Evolutionary conservation across 116 monocot species (phyloP), one percentile per base, ranked within the genome.

Genomic region (Trichopus zeylanicus): DNA sequence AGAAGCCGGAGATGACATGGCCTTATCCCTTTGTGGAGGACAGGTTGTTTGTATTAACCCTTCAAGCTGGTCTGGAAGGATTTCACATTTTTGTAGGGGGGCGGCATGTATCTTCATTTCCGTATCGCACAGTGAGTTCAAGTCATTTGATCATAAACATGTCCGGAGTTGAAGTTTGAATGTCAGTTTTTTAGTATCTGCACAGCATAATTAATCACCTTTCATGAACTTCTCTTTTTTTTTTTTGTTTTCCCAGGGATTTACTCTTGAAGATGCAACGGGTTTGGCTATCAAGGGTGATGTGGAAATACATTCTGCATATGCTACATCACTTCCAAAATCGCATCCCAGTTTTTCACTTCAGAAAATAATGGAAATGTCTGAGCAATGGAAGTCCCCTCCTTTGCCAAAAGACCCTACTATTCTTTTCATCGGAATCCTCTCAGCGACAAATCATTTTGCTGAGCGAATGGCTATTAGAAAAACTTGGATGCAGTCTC

Each of bases 191-290:
- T n/a, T n/a, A n/a, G n/a, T n/a, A n/a, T n/a, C n/a, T n/a, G n/a
- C n/a, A n/a, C n/a, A n/a, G n/a, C n/a, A n/a, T n/a, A n/a, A n/a
- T 6, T 35, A 35, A 5, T 35, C 7, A 35, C 10, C 34, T 35
- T 10, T 6, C 34, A 10, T 35, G 34, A 35, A 35, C 5, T 5
- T 5, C 34, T 6, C 34, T 35, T 35, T 35, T 10, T 35, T 35
- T 6, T 35, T 35, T 35, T 35, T 35, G 34, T 35, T 35, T 60
- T 68, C 51, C 9, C 67, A 98, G 98, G 91, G 98, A 12, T 98
- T 98, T 60, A 73, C 88, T 65, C 78, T 98, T 71, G 98, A 98
- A 85, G 98, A 98, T 80, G 91, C 98, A 54, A 91, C 98, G 7
- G 91, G 98, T 52, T 64, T 98, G 51, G 73, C 74, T 15, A 62